Conservation (phyloP, 2,329 filamentous ascomycete species). For the Thelonectria rubi region DNA sequence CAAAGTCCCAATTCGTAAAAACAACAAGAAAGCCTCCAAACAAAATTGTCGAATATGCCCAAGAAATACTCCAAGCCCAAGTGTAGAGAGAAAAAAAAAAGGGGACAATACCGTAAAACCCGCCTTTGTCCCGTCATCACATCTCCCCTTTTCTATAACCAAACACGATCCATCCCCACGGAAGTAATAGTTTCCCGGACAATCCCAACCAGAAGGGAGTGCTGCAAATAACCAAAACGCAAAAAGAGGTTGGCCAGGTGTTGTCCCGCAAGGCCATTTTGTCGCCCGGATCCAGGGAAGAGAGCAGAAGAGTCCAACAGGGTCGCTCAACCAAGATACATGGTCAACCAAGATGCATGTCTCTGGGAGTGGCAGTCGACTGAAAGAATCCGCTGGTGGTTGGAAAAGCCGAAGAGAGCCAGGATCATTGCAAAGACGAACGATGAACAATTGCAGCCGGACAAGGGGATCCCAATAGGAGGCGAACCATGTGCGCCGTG, state of each 20-base stretch:
- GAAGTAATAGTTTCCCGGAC: background rate
- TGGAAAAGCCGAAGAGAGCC: background rate
- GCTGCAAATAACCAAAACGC: background rate
- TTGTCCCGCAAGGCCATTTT: background rate
- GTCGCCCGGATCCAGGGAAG: conserved; percentile 2
- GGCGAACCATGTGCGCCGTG: conserved; percentile 7
- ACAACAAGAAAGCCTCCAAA: background rate
- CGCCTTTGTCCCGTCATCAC: background rate
- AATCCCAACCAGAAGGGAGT: background rate
- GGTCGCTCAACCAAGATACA: conserved; percentile 7
- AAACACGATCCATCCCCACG: background rate
- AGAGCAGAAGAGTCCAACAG: background rate
- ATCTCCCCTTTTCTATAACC: background rate
- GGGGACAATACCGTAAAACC: background rate
- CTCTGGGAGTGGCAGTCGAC: conserved; percentile 6
- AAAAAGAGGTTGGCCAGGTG: background rate
- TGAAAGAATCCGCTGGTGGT: background rate
- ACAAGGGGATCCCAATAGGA: conserved; percentile 1
- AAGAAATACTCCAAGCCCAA: conserved; percentile 2
- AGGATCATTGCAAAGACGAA: conserved; percentile 4
- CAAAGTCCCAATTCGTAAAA: conserved; percentile 3
- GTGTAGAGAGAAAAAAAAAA: conserved; percentile 5
- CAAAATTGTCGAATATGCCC: background rate
- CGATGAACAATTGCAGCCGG: conserved; percentile 7
- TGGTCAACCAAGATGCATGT: too few species aligned